Evolutionary conservation across 1,139 yeast species (phyloP), one percentile per base, ranked within the genome.

Genomic region (Scheffersomyces illinoinensis): DNA sequence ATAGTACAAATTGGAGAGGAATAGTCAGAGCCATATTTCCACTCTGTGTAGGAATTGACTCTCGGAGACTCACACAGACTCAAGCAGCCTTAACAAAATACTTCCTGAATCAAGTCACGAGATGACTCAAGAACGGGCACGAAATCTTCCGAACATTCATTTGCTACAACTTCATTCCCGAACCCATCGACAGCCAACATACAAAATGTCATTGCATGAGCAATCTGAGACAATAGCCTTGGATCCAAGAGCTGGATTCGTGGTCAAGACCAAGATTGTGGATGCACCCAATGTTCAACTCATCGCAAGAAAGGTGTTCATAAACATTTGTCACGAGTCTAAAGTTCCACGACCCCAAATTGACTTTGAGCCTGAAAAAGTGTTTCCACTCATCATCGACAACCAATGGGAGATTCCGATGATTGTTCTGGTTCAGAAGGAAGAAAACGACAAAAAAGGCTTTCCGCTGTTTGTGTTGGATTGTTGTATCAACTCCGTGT

Each of bases 391-490:
- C 57, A 89, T 91, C 33, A 85, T 88, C 71, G 86, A 86, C 51
- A 88, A 88, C 65, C 81, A 87, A 67, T 92, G 97, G 97, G 93
- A 90, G 61, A 89, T 92, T 3, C 97, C 97, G 0, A 85, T 92
- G 10, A 82, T 90, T 0, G 85, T 91, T 0, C 86, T 93, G 0
- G 76, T 79, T 0, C 83, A 83, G 57, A 73, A 82, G 58, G 71
- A 87, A 19, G 88, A 83, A 50, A 71, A 63, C 19, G 97, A 93
- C 68, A 91, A 91, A 70, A 87, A 87, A 66, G 96, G 96, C 0
- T 75, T 77, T 10, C 74, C 78, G 19, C 85, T 92, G 47, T 75
- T 83, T 50, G 92, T 91, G 3, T 85, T 86, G 67, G 97, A 92
- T 70, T 91, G 97, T 70, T 87, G 93, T 50, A 83, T 91, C 57